Evolutionary conservation across 2,329 filamentous ascomycete species (phyloP), one percentile per base, ranked within the genome.

Genomic region (Peltaster fructicola): DNA sequence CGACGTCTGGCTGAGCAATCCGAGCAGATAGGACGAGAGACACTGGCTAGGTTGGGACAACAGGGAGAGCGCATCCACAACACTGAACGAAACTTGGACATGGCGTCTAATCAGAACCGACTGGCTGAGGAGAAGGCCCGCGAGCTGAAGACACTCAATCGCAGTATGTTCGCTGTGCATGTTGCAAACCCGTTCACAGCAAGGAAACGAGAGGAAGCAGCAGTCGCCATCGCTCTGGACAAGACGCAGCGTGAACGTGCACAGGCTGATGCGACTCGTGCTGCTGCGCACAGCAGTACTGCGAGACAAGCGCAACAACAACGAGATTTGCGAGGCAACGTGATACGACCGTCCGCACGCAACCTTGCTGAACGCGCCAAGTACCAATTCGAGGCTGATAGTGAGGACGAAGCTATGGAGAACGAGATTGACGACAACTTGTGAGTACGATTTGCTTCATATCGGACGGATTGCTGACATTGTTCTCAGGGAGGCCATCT

Each of bases 61-160:
- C 82, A 92, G 49, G 76, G 75, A 30, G 80, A 91, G 45, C 65
- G 74, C 9, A 64, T 91, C 27, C 69, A 84, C 46, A 80, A 84
- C 43, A 79, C 76, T 1, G 79, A 91, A 50, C 69, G 68, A 50
- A 81, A 85, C 41, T 62, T 93, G 29, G 80, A 92, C 40, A 60
- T 79, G 35, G 76, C 81, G 4, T 38, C 38, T 11, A 74, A 73
- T 34, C 73, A 82, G 45, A 79, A 78, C 39, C 68, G 70, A 30
- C 57, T 77, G 30, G 78, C 79, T 0, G 73, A 82, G 38, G 20
- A 17, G 26, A 28, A 0, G 69, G 68, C 8, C 69, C 66, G 33
- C 65, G 63, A 36, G 65, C 73, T 21, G 40, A 40, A 21, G 33
- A 43, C 7, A 25, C 15, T 4, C 15, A n/a, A n/a, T n/a, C n/a